A percentile compares a stretch with the other conserved stretches of the same genome.
Conservation (phyloP, 495 filamentous ascomycete genomes). For the Hypoxylon trugodes region DNA sequence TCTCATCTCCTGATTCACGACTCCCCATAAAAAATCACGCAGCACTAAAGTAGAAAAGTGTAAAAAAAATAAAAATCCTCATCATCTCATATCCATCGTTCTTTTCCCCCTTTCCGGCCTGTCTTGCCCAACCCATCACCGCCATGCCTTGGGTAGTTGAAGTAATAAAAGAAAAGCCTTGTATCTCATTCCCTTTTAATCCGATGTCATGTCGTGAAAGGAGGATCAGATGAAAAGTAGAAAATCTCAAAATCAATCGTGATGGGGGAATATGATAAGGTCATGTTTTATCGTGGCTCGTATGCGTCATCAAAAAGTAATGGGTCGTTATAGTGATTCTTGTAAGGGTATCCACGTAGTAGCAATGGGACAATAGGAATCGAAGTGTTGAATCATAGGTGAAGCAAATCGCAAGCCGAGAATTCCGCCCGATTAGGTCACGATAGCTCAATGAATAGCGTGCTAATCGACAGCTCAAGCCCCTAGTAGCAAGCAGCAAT, state of each 20-base stretch:
- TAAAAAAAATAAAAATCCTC: conserved; percentile 1
- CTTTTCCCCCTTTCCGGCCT: too few species aligned
- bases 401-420: neutral
- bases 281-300: conserved; percentile 34
- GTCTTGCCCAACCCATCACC: too few species aligned
- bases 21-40: too few species aligned
- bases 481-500: neutral
- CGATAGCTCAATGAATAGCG: too few species aligned
- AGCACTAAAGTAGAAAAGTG: conserved; percentile 3
- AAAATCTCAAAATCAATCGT: conserved; percentile 21
- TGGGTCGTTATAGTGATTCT: conserved; percentile 12
- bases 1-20: too few species aligned
- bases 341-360: neutral
- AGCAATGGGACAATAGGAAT: neutral
- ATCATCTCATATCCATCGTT: too few species aligned
- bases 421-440: neutral
- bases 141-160: too few species aligned
- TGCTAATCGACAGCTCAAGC: neutral
- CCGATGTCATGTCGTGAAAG: conserved; percentile 14
- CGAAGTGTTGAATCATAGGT: neutral
- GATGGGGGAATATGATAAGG: conserved; percentile 25
- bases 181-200: conserved; percentile 24
- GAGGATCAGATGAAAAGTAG: conserved; percentile 2
- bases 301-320: conserved; percentile 33
- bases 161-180: conserved; percentile 33